Evolutionary conservation across 768 basidiomycete genomes (phyloP), one percentile per base, ranked within the genome.

Genomic region (Pleurotus djamor): DNA sequence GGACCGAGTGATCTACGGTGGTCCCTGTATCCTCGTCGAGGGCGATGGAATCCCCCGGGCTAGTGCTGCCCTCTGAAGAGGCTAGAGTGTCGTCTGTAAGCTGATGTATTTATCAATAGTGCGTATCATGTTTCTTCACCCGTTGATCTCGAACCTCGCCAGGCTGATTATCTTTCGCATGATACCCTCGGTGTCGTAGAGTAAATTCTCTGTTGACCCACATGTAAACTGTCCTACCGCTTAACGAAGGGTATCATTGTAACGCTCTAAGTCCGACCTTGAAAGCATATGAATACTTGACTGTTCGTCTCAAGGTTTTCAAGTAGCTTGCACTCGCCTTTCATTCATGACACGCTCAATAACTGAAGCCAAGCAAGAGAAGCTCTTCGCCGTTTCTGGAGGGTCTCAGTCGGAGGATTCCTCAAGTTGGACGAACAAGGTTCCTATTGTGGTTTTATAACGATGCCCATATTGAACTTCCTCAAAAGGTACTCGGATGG

Each of bases 21-120:
- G 94, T 8, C 87, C 90, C 8, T 96, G 94, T 68, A 79, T 96
- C 41, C 81, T 96, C 52, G 84, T 87, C 14, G 80, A 88, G 60
- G 94, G 94, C 4, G 92, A 92, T 63, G 76, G 72, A 2, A 74
- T 89, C 16, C 69, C 82, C 41, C 69, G 74, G 76, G 70, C 59
- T 63, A 63, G 37, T 47, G 45, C 45, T 13, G 45, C 45, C 17
- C 62, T 76, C 57, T 73, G 62, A 65, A 6, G n/a, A 10, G 34
- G 8, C 37, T 10, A n/a, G n/a, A n/a, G n/a, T n/a, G 37, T 41
- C 38, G 36, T 14, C 10, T 55, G 54, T 10, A 16, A n/a, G 10
- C 16, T 36, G n/a, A 16, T 35, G 2, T 16, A n/a, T 33, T 38
- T 35, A 55, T 55, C 37, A 7, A 55, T 41, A n/a, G 54, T 55